Evolutionary conservation across 2,329 filamentous ascomycete genomes (phyloP).

Genomic region (Sclerotinia trifoliorum): DNA sequence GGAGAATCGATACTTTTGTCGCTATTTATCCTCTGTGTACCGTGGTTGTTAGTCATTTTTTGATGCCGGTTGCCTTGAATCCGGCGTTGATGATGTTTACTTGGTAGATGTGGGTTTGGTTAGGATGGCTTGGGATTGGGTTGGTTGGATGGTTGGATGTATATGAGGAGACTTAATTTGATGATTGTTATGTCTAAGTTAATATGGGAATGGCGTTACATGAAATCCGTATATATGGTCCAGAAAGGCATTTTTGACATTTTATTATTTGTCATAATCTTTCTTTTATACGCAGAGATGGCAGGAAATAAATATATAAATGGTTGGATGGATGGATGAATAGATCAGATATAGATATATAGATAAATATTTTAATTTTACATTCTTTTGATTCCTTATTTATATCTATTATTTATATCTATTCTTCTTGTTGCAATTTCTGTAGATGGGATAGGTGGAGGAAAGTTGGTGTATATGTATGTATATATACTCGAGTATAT

Average conservation of each 20-base stretch:
- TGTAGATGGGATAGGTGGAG: no score
- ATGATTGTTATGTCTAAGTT: neutral
- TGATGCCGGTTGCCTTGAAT: conserved; percentile 72
- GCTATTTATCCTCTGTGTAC: conserved; percentile 75
- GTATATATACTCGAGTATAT: no score
- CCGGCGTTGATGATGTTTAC: conserved; percentile 77
- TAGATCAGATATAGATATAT: neutral
- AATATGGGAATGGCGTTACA: conserved; percentile 12
- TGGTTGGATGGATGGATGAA: neutral
- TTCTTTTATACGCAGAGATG: neutral
- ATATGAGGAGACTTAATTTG: neutral
- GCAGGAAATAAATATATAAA: no score
- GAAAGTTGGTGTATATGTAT: no score
- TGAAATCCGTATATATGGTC: neutral
- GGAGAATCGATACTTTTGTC: conserved; percentile 68
- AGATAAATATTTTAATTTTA: neutral
- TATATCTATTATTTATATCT: neutral
- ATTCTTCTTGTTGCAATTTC: neutral
- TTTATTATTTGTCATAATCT: neutral
- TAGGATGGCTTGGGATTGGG: neutral
- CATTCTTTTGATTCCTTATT: neutral
- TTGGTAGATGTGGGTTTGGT: conserved; percentile 48
- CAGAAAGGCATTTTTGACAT: neutral
- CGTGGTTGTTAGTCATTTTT: conserved; percentile 64
- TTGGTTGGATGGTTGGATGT: no score